These are phyloP conservation scores for Lentinula sp. DNA, from an alignment of 768 basidiomycete genomes.

Conservation along the genomic window DNA sequence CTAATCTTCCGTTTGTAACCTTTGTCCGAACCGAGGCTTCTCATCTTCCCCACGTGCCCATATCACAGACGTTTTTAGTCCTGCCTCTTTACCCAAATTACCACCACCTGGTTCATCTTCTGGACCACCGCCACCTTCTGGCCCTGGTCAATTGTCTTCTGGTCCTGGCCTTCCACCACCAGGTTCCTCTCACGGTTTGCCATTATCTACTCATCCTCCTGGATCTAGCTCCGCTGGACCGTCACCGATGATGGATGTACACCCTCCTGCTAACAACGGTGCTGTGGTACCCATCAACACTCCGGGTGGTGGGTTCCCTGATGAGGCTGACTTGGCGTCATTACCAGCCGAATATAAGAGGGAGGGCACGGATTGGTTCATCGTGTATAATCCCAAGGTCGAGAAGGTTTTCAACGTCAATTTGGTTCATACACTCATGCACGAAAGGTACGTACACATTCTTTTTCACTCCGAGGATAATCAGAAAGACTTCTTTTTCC, in stretches of 20 bases:
- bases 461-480: neutral
- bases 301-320: slow-evolving; percentile 33
- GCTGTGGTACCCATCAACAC: slow-evolving; percentile 7
- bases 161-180: slow-evolving; percentile 33
- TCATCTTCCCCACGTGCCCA: neutral
- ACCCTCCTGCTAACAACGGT: slow-evolving; percentile 6
- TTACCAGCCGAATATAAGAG: slow-evolving; percentile 55
- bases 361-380: slow-evolving; percentile 86
- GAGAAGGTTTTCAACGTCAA: slow-evolving; percentile 75
- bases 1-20: neutral
- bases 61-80: slow-evolving; percentile 13
- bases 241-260: slow-evolving; percentile 18
- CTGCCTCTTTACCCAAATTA: slow-evolving; percentile 31
- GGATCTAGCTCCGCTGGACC: slow-evolving; percentile 19
- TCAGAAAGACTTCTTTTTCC: neutral
- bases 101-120: slow-evolving; percentile 23
- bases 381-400: slow-evolving; percentile 77
- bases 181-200: slow-evolving; percentile 11
- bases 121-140: slow-evolving; percentile 17
- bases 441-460: slow-evolving; percentile 63
- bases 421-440: slow-evolving; percentile 81
- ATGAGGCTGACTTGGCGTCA: slow-evolving; percentile 39
- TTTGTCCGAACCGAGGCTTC: too few species aligned
- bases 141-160: slow-evolving; percentile 20
- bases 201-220: slow-evolving; percentile 14